These are phyloP conservation scores for Cryptococcus sp. DNA, from an alignment of 1,284 basidiomycete genomes.

Conservation along the genomic window DNA sequence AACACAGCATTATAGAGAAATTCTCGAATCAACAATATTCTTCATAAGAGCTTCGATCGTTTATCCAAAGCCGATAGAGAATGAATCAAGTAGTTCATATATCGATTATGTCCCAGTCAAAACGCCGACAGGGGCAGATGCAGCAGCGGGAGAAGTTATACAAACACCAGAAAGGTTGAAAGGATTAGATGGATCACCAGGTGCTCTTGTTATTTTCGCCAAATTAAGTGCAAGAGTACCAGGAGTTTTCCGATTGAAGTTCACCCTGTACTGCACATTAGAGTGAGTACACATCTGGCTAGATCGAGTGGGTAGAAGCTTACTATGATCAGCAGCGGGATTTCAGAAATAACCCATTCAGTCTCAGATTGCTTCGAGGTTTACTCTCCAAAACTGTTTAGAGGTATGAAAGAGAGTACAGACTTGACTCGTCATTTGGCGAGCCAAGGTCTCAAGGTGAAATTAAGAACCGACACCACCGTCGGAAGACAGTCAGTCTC, in stretches of 20 bases:
- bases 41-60: constrained; percentile 42
- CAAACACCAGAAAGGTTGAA: constrained; percentile 46
- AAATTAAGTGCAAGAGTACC: constrained; percentile 47
- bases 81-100: not conserved
- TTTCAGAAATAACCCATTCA: constrained; percentile 32
- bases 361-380: constrained; percentile 47
- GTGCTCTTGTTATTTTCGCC: constrained; percentile 45
- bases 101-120: constrained; percentile 34
- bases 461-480: constrained; percentile 42
- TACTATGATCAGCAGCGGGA: constrained; percentile 18
- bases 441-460: constrained; percentile 48
- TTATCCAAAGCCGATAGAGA: constrained; percentile 13
- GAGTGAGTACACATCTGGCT: constrained; percentile 28
- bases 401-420: constrained; percentile 48
- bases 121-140: constrained; percentile 42
- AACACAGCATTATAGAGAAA: constrained; percentile 12
- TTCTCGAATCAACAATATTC: constrained; percentile 33
- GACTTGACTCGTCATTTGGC: constrained; percentile 46
- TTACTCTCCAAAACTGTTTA: constrained; percentile 49
- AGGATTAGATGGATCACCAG: constrained; percentile 34
- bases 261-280: constrained; percentile 43
- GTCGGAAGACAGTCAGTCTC: constrained; percentile 33
- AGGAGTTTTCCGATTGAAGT: constrained; percentile 44
- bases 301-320: not conserved
- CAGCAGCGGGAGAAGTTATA: constrained; percentile 45